Evolutionary conservation across 352 stramenopile species (phyloP), one percentile per base, ranked within the genome.

Genomic region (Phytophthora tubulina): DNA sequence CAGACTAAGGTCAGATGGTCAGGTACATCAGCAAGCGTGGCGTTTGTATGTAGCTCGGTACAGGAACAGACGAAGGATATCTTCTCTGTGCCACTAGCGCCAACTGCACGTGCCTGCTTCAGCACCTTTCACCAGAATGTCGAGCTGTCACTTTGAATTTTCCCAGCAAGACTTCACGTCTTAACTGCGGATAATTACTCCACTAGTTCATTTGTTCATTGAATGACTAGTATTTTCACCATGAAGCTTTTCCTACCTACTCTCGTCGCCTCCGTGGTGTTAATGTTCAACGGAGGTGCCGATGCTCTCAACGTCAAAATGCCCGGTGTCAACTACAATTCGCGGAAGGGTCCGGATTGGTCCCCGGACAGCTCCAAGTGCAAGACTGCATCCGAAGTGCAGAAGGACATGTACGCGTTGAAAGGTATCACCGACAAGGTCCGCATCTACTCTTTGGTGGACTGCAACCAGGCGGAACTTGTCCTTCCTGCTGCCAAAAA

Each of bases 261-360:
- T n/a, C 6, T 70, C 52, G 32, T 73, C 21, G 55, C 62, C 14
- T 63, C 73, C 3, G 49, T 56, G 27, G 38, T 76, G 50, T 54
- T 81, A 27, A 45, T 78, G 59, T 50, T 71, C 8, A 21, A 27
- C 2, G 50, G 58, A 17, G 41, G 45, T 27, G 45, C 51, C n/a
- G 54, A 86, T 38, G 79, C 74, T 49, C 72, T 88, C 56, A 86
- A 87, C 58, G 81, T 89, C 49, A 83, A 75, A 36, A 70, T 94
- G 55, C 80, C 85, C 30, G 87, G 87, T 14, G 72, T 93, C 60
- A 93, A 94, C 76, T 94, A 93, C 76, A 92, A 90, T 73, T 76
- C 80, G 15, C 83, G 85, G 48, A 88, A 85, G 57, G 82, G 73
- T 0, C 71, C 76, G 3, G 84, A 92, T 54, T 92, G 83, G 81